Evolutionary conservation across 2,329 filamentous ascomycete species (phyloP), one percentile per base, ranked within the genome.

Genomic region (Cephalotrichum gorgonifer): DNA sequence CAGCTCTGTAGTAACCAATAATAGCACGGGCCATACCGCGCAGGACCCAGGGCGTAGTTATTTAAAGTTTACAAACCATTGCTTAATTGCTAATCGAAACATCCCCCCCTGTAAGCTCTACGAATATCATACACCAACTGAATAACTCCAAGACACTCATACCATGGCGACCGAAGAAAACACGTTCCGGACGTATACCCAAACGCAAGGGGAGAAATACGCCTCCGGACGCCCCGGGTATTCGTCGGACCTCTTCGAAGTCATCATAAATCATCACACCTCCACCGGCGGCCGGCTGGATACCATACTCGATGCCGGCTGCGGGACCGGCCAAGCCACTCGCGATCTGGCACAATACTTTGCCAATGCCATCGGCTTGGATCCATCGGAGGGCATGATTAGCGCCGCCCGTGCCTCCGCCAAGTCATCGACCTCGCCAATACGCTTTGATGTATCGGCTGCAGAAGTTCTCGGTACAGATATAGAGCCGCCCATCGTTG

Each of bases 331-430:
- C 5, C 70, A 60, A 9, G 73, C 71, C 0, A 67, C 67, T 0
- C 66, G 70, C 3, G 63, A 62, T 5, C 63, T 81, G 2, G 70
- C 72, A 0, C 58, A 62, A 0, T 63, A 64, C 30, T 81, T 81
- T 55, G 50, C 57, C 1, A 57, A 64, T 25, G 71, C 64, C 9
- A 59, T 73, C n/a, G 79, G 76, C 6, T 55, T 76, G 11, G 78
- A 82, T 52, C 67, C 75, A 0, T 70, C 72, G 2, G 61, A 63
- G 15, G 71, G 69, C 39, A 82, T 81, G 78, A 73, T 81, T 44
- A 56, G 54, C 53, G 3, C 58, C 56, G 33, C 44, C 15, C 44
- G 44, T 7, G 20, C 22, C 22, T 25, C 28, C 23, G 27, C 22
- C n/a, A 31, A 0, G 55, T 62, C 17, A 51, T 59, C 0, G 67